Percentiles rank a stretch among this genome's conserved stretches.
Conservation (phyloP, 371 early-diverging fungal species). For the Mortierella sp. region DNA sequence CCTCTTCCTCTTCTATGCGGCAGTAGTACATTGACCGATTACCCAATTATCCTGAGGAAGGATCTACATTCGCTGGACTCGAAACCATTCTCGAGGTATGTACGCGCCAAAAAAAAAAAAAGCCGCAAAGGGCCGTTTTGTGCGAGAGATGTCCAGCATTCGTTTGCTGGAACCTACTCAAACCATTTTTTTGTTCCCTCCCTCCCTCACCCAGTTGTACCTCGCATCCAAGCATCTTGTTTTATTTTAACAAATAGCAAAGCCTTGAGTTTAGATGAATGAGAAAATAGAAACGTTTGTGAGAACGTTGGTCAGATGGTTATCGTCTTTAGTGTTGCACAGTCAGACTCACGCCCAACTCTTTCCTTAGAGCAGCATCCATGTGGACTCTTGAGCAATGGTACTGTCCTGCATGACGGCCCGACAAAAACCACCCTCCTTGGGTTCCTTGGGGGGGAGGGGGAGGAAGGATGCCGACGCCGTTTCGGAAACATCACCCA, state of each 20-base stretch:
- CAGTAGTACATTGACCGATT: conserved; percentile 65
- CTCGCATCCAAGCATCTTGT: conserved; percentile 77
- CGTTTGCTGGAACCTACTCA: conserved; percentile 68
- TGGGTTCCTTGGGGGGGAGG: conserved; percentile 67
- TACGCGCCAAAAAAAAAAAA: conserved; percentile 59
- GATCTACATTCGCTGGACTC: conserved; percentile 52
- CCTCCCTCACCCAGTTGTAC: conserved; percentile 64
- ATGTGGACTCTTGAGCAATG: conserved; percentile 81
- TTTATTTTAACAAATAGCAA: conserved; percentile 35
- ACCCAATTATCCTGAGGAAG: conserved; percentile 58
- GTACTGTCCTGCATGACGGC: conserved; percentile 78
- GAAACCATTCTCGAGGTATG: conserved; percentile 55
- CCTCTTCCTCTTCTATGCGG: conserved; percentile 51
- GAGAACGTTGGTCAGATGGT: conserved; percentile 73
- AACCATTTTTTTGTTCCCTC: conserved; percentile 79
- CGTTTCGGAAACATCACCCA: conserved; percentile 85
- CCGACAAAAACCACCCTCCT: conserved; percentile 74
- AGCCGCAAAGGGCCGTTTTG: conserved; percentile 59
- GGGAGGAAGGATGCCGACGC: conserved; percentile 81
- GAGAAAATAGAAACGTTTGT: conserved; percentile 21
- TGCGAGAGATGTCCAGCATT: conserved; percentile 66
- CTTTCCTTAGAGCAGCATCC: conserved; percentile 85
- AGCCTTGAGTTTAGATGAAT: background rate
- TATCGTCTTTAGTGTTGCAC: conserved; percentile 66
- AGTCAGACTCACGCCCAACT: conserved; percentile 72